Base-by-base conservation (phyloP, 345 rosid genomes). In the Heritiera fomes region DNA sequence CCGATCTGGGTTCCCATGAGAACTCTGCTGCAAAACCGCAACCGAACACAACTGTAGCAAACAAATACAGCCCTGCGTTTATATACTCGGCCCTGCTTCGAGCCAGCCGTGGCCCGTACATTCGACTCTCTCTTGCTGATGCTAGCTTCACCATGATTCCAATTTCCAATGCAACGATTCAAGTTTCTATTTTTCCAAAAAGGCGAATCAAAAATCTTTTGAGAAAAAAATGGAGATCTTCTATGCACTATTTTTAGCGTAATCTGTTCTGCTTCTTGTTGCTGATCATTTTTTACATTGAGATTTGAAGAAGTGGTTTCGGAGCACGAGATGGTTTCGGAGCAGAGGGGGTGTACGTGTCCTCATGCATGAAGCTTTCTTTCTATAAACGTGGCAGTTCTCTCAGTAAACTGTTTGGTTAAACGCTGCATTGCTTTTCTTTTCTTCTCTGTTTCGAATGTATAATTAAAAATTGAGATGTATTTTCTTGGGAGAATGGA, bases 71-170 rank as follows among this genome's bases (percentile, higher is more conserved):
- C 71, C 94, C 96, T 3, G 93, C 90, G 83, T 90, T 93, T 18
- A 88, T 86, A 85, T 89, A 95, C 85, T 93, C 98, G 30, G 88
- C 89, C n/a, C 91, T 82, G 85, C 82, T 89, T 41, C 93, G 80
- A 1, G 76, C 76, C 46, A 80, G 78, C 71, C 88, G 62, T 5
- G 95, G 91, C 2, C 99, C 93, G 86, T 95, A 90, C 85, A 85
- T 81, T 77, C 94, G 84, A 68, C 80, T 82, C 84, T 93, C 97
- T 64, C 96, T 83, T 17, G 96, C 92, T 75, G 99, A 86, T 52
- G 96, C 94, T 58, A 92, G 89, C 87, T 93, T 95, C 90, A 88
- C 99, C 99, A 91, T 91, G 87, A 88, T 88, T 8, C 34, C 0
- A 45, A 49, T 49, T 40, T 40, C 43, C 43, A 18, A 65, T 18